Percentiles rank a stretch among this genome's conserved stretches.
Conservation (phyloP, 352 stramenopile species). For the Phytopythium aichiense region DNA sequence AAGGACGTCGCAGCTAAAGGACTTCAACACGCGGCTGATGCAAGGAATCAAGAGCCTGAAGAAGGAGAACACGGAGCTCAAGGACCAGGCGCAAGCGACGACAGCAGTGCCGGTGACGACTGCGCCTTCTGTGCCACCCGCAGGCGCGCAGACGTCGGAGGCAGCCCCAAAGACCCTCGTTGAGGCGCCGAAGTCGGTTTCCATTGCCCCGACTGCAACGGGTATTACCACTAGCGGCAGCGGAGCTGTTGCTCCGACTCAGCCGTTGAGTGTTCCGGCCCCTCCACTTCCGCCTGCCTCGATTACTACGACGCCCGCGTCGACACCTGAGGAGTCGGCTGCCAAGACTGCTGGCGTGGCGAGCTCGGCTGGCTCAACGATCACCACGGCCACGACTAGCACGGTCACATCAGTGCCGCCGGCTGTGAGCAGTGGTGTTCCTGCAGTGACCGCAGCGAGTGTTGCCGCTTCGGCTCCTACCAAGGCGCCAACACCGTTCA, state of each 20-base stretch:
- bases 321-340: neutral
- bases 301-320: neutral
- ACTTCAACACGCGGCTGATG: slow-evolving; percentile 70
- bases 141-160: slow-evolving; percentile 7
- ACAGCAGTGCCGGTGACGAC: neutral
- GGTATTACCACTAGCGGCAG: neutral
- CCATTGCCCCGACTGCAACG: slow-evolving; percentile 2
- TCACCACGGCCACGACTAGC: neutral
- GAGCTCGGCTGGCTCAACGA: neutral
- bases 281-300: neutral
- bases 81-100: slow-evolving; percentile 30
- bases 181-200: slow-evolving; percentile 11
- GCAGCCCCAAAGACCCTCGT: neutral
- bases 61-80: slow-evolving; percentile 75
- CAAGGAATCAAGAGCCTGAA: slow-evolving; percentile 63
- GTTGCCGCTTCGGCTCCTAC: neutral
- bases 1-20: slow-evolving; percentile 62
- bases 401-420: neutral
- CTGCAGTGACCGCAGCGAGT: neutral
- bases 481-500: neutral
- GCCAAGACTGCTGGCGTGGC: neutral
- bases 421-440: neutral
- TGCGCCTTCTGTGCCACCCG: slow-evolving; percentile 11
- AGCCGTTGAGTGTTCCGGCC: neutral
- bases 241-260: neutral